phyloP scores from a whole-genome alignment of 2,329 filamentous ascomycete species.

The Magnaporthiopsis rhizophila region DNA sequence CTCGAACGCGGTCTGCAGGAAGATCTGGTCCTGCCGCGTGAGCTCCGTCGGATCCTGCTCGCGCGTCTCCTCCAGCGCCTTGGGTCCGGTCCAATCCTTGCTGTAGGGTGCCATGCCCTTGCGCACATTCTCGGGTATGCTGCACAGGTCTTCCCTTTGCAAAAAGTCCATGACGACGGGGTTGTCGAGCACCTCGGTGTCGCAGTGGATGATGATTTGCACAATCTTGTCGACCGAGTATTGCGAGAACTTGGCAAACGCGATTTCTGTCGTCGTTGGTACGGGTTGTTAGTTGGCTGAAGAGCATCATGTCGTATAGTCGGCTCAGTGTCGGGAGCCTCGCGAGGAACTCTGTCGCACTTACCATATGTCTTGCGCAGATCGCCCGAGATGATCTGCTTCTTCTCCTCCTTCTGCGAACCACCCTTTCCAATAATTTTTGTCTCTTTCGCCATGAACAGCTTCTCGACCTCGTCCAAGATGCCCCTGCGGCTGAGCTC shows the following conservation, averaged over 20 bases:
- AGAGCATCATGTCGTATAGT: not conserved
- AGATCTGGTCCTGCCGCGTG: constrained; percentile 92
- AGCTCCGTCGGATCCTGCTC: constrained; percentile 84
- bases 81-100: constrained; percentile 90
- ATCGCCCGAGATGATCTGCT: constrained; percentile 89
- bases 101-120: constrained; percentile 94
- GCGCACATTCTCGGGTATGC: constrained; percentile 78
- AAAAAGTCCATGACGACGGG: constrained; percentile 93
- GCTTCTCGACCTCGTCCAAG: constrained; percentile 91
- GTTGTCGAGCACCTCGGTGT: constrained; percentile 81
- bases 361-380: constrained; percentile 77
- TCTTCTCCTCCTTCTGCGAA: constrained; percentile 87
- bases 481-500: constrained; percentile 93
- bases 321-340: not conserved
- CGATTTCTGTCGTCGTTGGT: constrained; percentile 54
- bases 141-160: constrained; percentile 86
- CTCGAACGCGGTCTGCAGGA: constrained; percentile 86
- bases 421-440: constrained; percentile 68
- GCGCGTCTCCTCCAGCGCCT: constrained; percentile 66
- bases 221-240: constrained; percentile 76
- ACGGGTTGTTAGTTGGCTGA: constrained; percentile 22
- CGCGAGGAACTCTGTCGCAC: constrained; percentile 18
- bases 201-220: constrained; percentile 92
- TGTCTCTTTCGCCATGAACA: constrained; percentile 96
- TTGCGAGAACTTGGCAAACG: constrained; percentile 87